Conservation (phyloP, 2,329 filamentous ascomycete species). For the Diaporthe nobilis region DNA sequence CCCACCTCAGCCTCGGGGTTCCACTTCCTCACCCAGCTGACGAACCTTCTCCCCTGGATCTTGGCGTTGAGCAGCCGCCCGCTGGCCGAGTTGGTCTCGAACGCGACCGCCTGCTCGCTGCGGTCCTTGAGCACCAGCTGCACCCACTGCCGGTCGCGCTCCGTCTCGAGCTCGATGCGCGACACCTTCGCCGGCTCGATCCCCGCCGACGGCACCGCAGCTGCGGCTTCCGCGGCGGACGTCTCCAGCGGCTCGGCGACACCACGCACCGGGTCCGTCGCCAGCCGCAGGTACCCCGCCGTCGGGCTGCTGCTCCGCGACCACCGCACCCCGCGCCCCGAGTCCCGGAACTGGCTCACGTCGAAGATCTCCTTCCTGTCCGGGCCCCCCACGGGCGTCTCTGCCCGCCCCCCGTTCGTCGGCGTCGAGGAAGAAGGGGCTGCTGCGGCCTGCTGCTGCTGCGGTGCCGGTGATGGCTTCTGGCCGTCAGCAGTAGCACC, state of each 20-base stretch:
- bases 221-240: neutral
- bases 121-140: conserved; percentile 33
- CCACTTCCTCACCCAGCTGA: conserved; percentile 34
- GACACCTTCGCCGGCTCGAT: conserved; percentile 37
- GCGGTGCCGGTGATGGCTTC: neutral
- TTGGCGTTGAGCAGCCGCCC: conserved; percentile 30
- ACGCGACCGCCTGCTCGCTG: conserved; percentile 35
- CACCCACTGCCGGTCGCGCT: conserved; percentile 27
- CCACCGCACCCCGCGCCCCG: conserved; percentile 29
- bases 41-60: conserved; percentile 37
- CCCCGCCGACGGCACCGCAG: conserved; percentile 1
- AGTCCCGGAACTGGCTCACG: conserved; percentile 33
- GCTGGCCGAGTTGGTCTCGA: conserved; percentile 34
- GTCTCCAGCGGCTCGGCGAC: conserved; percentile 34
- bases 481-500: neutral
- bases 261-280: conserved; percentile 25
- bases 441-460: neutral
- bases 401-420: neutral
- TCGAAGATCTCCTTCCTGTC: conserved; percentile 36
- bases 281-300: conserved; percentile 34
- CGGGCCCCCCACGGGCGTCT: neutral
- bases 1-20: conserved; percentile 34
- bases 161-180: conserved; percentile 32
- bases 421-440: neutral
- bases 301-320: conserved; percentile 26